Evolutionary conservation across 306 rosid genomes (phyloP), one percentile per base, ranked within the genome.

Genomic region (Sindora glabra): DNA sequence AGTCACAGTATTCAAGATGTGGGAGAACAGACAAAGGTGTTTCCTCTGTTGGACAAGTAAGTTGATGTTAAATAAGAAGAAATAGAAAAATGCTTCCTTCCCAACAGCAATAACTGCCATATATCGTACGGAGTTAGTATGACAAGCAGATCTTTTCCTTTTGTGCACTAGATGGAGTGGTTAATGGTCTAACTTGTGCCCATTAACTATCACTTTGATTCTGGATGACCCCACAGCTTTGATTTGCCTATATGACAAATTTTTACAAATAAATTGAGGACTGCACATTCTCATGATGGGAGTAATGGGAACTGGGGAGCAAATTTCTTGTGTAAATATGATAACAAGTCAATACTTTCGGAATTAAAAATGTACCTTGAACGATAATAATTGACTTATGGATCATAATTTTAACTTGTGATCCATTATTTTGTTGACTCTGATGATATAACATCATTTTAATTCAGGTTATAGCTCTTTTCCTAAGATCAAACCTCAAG

Each of bases 21-120:
- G 97, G 97, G 32, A 83, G 97, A 77, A 91, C 97, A 37, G 97
- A 87, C 74, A 87, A 73, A 79, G 97, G 97, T 57, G 97, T 87
- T 65, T 91, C 97, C 33, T 82, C 97, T 48, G 81, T 85, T 75
- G 97, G 97, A 73, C 96, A 91, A 70, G 97, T 87, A 81, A 87
- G 97, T 72, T 55, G 59, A 32, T 57, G 47, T 17, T 10, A 48
- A 52, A 60, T 38, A 21, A 27, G 1, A 58, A 51, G 33, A n/a
- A 59, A 37, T 10, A 42, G 17, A 41, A 48, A 62, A 11, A 12
- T 2, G 13, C 10, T 42, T 23, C n/a, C 41, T 61, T 54, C 52
- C 48, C 41, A 21, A 14, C 38, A 42, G 54, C 24, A 56, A 41
- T 48, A 36, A 15, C 59, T 10, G 58, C 42, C 44, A 45, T 59